phyloP scores from a whole-genome alignment of 257 asterid genomes.

The Nicotiana tabacum region DNA sequence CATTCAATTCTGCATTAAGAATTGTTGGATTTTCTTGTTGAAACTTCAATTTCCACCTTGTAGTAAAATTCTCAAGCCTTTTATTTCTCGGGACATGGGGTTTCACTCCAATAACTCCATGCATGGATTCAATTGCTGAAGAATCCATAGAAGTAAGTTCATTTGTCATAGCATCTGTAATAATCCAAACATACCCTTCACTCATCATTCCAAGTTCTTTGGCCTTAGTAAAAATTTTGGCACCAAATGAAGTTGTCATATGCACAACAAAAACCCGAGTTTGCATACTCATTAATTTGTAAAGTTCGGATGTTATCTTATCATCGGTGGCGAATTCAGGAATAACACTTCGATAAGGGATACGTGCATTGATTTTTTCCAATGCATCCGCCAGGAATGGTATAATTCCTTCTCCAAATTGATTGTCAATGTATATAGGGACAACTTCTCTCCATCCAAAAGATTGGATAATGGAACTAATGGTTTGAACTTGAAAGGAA shows the following conservation, averaged over 20 bases:
- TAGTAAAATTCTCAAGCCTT: constrained; percentile 23
- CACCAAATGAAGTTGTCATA: constrained; percentile 24
- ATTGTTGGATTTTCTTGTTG: constrained; percentile 9
- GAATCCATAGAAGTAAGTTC: constrained; percentile 20
- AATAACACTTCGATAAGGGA: constrained; percentile 43
- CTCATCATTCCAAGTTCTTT: constrained; percentile 41
- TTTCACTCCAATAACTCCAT: constrained; percentile 49
- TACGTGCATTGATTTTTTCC: constrained; percentile 20
- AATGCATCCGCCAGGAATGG: constrained; percentile 40
- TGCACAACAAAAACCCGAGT: constrained; percentile 51
- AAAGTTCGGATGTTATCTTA: constrained; percentile 32
- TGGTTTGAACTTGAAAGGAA: constrained; percentile 42
- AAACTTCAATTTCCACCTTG: constrained; percentile 27
- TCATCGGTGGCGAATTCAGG: constrained; percentile 31
- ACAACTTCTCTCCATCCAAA: constrained; percentile 52
- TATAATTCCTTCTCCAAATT: constrained; percentile 47
- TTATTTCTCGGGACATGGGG: constrained; percentile 27
- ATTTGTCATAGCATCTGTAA: constrained; percentile 34
- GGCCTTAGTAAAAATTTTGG: constrained; percentile 31
- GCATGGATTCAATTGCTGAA: constrained; percentile 35
- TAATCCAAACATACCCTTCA: constrained; percentile 43
- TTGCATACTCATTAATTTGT: constrained; percentile 43
- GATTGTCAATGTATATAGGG: constrained; percentile 40
- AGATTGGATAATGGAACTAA: constrained; percentile 34
- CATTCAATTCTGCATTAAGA: constrained; percentile 11